These are phyloP conservation scores for Tetraselmis striata DNA, from an alignment of 139 green algal species.

Conservation along the genomic window DNA sequence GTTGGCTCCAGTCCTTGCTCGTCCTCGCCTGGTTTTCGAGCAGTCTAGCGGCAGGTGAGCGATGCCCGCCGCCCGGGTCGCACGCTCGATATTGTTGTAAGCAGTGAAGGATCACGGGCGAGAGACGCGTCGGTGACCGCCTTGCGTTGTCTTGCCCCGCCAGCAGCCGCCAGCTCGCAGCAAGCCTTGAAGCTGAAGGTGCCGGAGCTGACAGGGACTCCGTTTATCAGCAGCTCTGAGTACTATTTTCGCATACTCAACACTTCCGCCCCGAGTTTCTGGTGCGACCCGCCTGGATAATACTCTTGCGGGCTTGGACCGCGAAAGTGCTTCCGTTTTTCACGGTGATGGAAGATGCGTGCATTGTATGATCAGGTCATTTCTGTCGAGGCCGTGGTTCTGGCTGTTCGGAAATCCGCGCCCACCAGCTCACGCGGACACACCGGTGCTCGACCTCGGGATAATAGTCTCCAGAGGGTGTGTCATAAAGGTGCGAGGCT, in stretches of 20 bases:
- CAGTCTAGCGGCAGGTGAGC: too few relatives aligned
- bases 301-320: too few relatives aligned
- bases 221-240: not conserved
- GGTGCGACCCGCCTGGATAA: too few relatives aligned
- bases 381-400: not conserved
- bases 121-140: too few relatives aligned
- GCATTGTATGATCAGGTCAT: not conserved
- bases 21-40: too few relatives aligned
- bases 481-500: not conserved
- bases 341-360: not conserved
- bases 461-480: not conserved
- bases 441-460: not conserved
- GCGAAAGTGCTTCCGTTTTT: too few relatives aligned
- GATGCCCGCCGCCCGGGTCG: too few relatives aligned
- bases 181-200: not conserved
- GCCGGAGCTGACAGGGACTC: not conserved
- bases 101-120: too few relatives aligned
- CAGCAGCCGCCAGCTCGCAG: not conserved
- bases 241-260: not conserved
- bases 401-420: not conserved
- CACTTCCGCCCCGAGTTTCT: too few relatives aligned
- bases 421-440: not conserved
- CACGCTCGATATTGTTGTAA: too few relatives aligned
- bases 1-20: too few relatives aligned
- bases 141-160: too few relatives aligned